Base-by-base conservation (phyloP, 2,329 filamentous ascomycete genomes). In the Fusarium sp. region DNA sequence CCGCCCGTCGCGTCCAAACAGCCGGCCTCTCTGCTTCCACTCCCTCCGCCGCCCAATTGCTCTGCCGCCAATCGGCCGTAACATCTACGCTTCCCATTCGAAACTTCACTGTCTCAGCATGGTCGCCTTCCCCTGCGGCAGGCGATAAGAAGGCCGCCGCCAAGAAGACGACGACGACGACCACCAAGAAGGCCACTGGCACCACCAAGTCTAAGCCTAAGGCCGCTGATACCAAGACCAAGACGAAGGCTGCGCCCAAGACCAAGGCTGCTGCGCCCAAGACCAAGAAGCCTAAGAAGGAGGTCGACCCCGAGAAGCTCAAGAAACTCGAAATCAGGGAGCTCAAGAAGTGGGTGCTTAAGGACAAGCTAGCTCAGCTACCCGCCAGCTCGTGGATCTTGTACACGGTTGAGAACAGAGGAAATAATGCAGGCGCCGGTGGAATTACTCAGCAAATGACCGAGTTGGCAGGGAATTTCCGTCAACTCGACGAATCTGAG, bases 331-430 rank as follows among this genome's bases (percentile, higher is more conserved):
- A 78, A 65, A 66, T 80, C 48, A 71, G 61, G 44, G 71, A 79
- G 61, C 74, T 84, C 66, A 84, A 79, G 78, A 76, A 78, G 73
- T 72, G 66, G 66, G 81, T 83, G 10, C 73, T 87, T 54, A 74
- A 83, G 43, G 72, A 76, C 21, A 80, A 82, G 52, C 81, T 83
- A 13, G 76, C 76, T 56, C 18, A 5, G 21, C 73, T 79, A 53
- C 76, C 82, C 11, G 42, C 63, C 4, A 70, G 47, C 2, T 20
- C 76, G 16, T 86, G 83, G 83, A 18, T 49, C 3, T 44, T 84
- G n/a, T 86, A 74, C 57, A 9, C 82, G 3, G 5, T 57, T 5
- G 74, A 83, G 57, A 78, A 79, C 50, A 68, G 77, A 31, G 31
- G 53, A 21, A 26, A 38, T 8, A 47, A 24, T 23, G 26, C 23